These are phyloP conservation scores for Clarireedia hainanense DNA, from an alignment of 2,329 filamentous ascomycete genomes.

Conservation along the genomic window DNA sequence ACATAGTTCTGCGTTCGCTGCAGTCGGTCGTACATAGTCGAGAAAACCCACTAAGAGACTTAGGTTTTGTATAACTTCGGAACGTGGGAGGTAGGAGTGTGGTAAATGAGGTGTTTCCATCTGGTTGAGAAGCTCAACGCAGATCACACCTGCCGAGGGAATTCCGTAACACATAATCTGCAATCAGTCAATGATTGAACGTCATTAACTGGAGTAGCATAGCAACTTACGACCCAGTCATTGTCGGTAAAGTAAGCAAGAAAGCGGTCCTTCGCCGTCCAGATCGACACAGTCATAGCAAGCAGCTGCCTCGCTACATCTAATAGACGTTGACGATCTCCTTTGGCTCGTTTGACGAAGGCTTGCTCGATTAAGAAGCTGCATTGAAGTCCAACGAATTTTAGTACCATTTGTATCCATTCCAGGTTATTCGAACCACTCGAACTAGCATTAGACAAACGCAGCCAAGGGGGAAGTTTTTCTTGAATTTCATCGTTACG, in stretches of 20 bases:
- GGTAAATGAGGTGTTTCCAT: conserved; percentile 25
- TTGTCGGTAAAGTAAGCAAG: conserved; percentile 35
- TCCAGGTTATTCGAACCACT: conserved; percentile 36
- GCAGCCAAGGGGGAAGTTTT: conserved; percentile 29
- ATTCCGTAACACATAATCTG: conserved; percentile 39
- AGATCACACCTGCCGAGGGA: conserved; percentile 42
- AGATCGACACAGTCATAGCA: conserved; percentile 37
- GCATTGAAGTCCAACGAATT: conserved; percentile 41
- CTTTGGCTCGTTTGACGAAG: conserved; percentile 37
- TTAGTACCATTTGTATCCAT: background rate
- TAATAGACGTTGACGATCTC: conserved; percentile 34
- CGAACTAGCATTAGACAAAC: conserved; percentile 34
- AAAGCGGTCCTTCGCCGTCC: conserved; percentile 42
- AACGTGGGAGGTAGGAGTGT: conserved; percentile 35
- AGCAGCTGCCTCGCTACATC: conserved; percentile 41
- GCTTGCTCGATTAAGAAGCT: conserved; percentile 51
- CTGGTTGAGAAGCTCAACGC: conserved; percentile 41
- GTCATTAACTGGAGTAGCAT: background rate
- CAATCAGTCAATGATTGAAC: background rate
- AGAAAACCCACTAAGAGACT: conserved; percentile 44
- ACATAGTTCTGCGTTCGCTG: conserved; percentile 41
- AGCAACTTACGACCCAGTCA: conserved; percentile 34
- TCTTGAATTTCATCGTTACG: conserved; percentile 32
- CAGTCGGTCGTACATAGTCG: conserved; percentile 41
- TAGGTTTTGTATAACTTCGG: conserved; percentile 43